Conservation (phyloP, 2,329 filamentous ascomycete genomes). For the Alternaria sp. region DNA sequence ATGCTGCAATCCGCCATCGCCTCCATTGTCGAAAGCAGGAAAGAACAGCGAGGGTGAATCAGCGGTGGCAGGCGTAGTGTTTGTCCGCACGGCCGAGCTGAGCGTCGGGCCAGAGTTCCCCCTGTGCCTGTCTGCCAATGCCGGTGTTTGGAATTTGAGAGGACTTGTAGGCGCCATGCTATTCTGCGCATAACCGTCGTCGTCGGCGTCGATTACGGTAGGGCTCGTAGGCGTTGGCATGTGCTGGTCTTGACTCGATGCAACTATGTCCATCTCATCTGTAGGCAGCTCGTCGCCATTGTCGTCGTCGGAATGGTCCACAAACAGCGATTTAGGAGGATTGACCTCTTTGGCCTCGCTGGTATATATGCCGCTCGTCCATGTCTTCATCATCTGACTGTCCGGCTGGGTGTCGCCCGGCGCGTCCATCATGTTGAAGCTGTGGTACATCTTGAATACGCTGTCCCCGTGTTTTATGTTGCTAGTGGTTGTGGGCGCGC, state of each 20-base stretch:
- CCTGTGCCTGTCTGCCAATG: constrained; percentile 49
- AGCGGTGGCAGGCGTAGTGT: constrained; percentile 51
- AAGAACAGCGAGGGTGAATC: constrained; percentile 45
- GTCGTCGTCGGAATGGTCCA: constrained; percentile 21
- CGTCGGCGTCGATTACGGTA: constrained; percentile 35
- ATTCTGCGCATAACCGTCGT: constrained; percentile 22
- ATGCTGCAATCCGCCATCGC: constrained; percentile 24
- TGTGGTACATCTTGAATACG: constrained; percentile 38
- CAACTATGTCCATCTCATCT: constrained; percentile 26
- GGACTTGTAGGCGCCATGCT: constrained; percentile 37
- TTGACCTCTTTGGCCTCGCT: constrained; percentile 13
- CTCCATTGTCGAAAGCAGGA: constrained; percentile 34
- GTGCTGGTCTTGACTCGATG: constrained; percentile 36
- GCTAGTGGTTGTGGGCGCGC: constrained; percentile 37
- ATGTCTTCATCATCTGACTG: constrained; percentile 54
- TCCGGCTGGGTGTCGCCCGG: constrained; percentile 56
- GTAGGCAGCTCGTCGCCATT: constrained; percentile 22
- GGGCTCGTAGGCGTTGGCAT: constrained; percentile 38
- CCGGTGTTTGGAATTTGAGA: constrained; percentile 52
- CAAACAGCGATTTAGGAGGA: constrained; percentile 27
- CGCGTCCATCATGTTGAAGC: constrained; percentile 48
- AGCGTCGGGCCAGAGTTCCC: constrained; percentile 48
- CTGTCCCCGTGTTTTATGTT: constrained; percentile 23
- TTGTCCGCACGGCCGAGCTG: constrained; percentile 47
- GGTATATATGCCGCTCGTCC: constrained; percentile 37